Evolutionary conservation across 2,329 filamentous ascomycete genomes (phyloP), one percentile per base, ranked within the genome.

Genomic region (Fusarium sp.): DNA sequence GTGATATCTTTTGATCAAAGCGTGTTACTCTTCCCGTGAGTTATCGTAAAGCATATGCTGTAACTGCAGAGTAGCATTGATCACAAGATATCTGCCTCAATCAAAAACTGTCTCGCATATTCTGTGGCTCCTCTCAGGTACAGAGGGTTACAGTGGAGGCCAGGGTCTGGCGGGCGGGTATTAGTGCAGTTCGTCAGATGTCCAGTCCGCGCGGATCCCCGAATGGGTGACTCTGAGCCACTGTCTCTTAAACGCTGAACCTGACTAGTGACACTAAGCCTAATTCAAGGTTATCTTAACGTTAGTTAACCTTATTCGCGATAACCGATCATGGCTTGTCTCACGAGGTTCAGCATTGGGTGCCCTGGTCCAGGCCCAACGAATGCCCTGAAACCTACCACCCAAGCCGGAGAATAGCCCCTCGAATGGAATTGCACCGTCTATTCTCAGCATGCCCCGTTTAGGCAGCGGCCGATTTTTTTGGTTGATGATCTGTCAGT

Each of bases 301-400:
- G 53, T 64, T 48, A 32, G 30, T 22, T 44, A 64, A 57, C 48
- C 58, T 63, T 63, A 43, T 59, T 65, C 61, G 62, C 62, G 62
- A 65, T 65, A 45, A 58, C 60, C 62, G 62, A 65, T 58, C 40
- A 55, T 56, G 62, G 54, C 62, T 61, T 62, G 63, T 66, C 62
- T 66, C 62, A 66, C 43, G 45, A 65, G 40, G 46, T 45, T 53
- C 29, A 54, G 38, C 34, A 38, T 38, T 38, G 34, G 34, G 34
- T 38, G 34, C n/a, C 34, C 18, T 6, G 34, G 34, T 38, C 34
- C 34, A 30, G 15, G 12, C 18, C 30, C n/a, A 38, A 30, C 27
- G 32, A 48, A 46, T 40, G 18, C 56, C 40, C 56, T 65, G 62
- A 65, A 65, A 65, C 58, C 34, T 8, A 9, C n/a, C 34, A 51